Base-by-base conservation (phyloP, 2,329 filamentous ascomycete species). In the Exophiala dermatitidis region DNA sequence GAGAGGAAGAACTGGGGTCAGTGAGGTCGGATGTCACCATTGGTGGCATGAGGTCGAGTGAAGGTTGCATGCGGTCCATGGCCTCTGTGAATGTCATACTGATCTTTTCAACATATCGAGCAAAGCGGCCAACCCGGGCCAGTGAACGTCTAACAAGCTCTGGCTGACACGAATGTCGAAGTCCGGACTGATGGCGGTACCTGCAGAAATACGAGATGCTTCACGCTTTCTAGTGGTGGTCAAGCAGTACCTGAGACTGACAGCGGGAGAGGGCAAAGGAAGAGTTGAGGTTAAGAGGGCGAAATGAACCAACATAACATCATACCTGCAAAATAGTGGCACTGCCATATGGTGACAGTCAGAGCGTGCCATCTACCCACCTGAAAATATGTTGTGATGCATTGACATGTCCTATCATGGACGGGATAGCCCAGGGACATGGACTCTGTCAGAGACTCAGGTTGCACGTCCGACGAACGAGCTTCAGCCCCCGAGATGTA, bases 351-450 rank as follows among this genome's bases (percentile, higher is more conserved):
- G 33, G 33, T 7, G 7, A 7, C 6, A 5, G 19, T 41, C 9
- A 12, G 38, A 2, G 28, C 41, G 12, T 12, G 8, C 12, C 12
- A 46, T 46, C 12, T 46, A 46, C 32, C 44, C 44, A 46, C 44
- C 44, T 36, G 32, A 9, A 46, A 32, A 9, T 46, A 36, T 46
- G 44, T 46, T 46, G 30, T 36, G 44, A 28, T 46, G 32, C 12
- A 28, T 46, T 46, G 44, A 37, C 43, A 12, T 46, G 12, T 6
- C 32, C 4, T 32, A 10, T n/a, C 42, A 45, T 45, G 42, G 33
- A 28, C 6, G 5, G 5, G 19, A 41, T 28, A 26, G 38, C n/a
- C 42, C 12, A 45, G 30, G 42, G 42, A 45, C 26, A 8, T n/a
- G 42, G 5, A 7, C 28, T 43, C 12, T n/a, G 29, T 30, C 28